A percentile compares a stretch with the other conserved stretches of the same genome.
phyloP scores from a whole-genome alignment of 1,284 basidiomycete genomes.

The Heterobasidion occidentale region DNA sequence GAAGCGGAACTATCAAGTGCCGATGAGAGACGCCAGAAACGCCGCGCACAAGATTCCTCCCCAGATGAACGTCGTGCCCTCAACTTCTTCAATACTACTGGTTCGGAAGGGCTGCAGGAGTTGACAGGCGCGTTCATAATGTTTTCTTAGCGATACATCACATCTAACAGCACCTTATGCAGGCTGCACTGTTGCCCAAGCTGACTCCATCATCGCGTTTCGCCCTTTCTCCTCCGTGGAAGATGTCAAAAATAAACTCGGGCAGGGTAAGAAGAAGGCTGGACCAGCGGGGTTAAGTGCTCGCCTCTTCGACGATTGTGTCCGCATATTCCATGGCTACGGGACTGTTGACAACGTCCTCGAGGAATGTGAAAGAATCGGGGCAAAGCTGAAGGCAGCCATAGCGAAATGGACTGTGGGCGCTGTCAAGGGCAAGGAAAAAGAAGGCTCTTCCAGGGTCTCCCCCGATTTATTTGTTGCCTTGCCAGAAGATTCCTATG shows the following conservation, averaged over 20 bases:
- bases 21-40: conserved; percentile 12
- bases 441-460: conserved; percentile 1
- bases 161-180: background rate
- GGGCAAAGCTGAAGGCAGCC: conserved; percentile 54
- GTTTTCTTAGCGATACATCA: background rate
- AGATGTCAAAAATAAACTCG: conserved; percentile 73
- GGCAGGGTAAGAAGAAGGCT: conserved; percentile 77
- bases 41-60: conserved; percentile 11
- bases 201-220: conserved; percentile 69
- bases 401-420: conserved; percentile 74
- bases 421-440: conserved; percentile 31
- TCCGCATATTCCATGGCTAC: conserved; percentile 85
- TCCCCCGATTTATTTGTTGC: conserved; percentile 18
- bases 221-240: conserved; percentile 80
- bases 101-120: conserved; percentile 74
- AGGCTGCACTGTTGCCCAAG: conserved; percentile 85
- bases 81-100: conserved; percentile 82
- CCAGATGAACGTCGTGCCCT: conserved; percentile 47
- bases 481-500: conserved; percentile 27
- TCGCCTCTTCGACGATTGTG: conserved; percentile 87
- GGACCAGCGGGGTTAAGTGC: conserved; percentile 79
- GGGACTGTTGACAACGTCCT: conserved; percentile 87
- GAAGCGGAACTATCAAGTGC: conserved; percentile 30
- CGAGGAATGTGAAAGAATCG: conserved; percentile 83
- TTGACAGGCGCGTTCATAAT: conserved; percentile 64